phyloP scores from a whole-genome alignment of 208 protist genomes.

The Crithidia mellificae region DNA sequence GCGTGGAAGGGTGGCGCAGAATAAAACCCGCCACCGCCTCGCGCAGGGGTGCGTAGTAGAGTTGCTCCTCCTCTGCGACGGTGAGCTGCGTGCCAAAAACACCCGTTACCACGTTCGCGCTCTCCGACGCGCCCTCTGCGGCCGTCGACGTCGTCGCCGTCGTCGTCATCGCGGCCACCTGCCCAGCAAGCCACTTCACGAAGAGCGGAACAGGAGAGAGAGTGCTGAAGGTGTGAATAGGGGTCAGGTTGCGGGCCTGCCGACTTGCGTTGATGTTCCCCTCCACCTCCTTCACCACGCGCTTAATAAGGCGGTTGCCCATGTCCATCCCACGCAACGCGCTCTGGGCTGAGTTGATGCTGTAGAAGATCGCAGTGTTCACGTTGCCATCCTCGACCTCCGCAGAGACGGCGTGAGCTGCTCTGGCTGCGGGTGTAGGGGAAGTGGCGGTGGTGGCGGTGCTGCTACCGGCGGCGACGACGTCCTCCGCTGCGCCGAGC shows the following conservation, averaged over 20 bases:
- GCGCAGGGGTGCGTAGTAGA: slow-evolving; percentile 39
- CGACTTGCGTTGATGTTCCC: slow-evolving; percentile 63
- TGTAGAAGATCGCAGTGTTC: slow-evolving; percentile 89
- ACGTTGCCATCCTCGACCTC: slow-evolving; percentile 36
- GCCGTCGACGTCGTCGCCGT: neutral
- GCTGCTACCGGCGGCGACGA: neutral
- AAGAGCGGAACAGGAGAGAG: slow-evolving; percentile 86
- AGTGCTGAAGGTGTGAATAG: slow-evolving; percentile 75
- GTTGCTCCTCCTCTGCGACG: slow-evolving; percentile 21
- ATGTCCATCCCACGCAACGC: slow-evolving; percentile 83
- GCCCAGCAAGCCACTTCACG: slow-evolving; percentile 60
- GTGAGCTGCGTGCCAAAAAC: slow-evolving; percentile 44
- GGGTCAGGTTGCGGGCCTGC: slow-evolving; percentile 27
- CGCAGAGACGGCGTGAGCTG: neutral
- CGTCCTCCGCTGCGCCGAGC: neutral
- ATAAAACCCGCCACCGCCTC: slow-evolving; percentile 41
- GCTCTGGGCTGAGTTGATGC: slow-evolving; percentile 80
- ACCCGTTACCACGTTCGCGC: too few relatives aligned
- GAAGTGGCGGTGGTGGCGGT: too few relatives aligned
- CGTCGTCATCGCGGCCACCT: slow-evolving; percentile 47
- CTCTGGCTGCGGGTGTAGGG: too few relatives aligned
- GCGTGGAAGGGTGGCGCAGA: slow-evolving; percentile 27
- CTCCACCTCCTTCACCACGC: slow-evolving; percentile 80
- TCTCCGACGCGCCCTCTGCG: too few relatives aligned
- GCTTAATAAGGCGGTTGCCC: slow-evolving; percentile 88